Evolutionary conservation across 495 filamentous ascomycete genomes (phyloP).

Genomic region (Penicillium ucsense): DNA sequence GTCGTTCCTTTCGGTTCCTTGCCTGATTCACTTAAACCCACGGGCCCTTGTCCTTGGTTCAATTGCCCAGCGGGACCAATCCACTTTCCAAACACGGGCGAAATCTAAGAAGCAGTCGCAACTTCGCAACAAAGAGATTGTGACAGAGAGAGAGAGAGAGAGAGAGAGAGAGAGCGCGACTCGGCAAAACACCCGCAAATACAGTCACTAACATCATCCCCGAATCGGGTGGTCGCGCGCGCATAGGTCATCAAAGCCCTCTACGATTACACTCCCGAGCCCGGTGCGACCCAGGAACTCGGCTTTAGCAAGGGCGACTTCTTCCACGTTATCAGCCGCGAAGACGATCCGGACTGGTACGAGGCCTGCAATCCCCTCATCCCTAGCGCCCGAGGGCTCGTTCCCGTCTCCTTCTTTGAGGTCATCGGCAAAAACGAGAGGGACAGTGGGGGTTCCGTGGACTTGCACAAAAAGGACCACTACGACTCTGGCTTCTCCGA

Average conservation of each 20-base stretch:
- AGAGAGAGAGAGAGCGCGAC: not conserved
- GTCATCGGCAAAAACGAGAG: constrained; percentile 81
- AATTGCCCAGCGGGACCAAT: no score
- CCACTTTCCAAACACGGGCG: no score
- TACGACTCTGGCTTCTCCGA: constrained; percentile 82
- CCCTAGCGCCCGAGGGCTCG: constrained; percentile 78
- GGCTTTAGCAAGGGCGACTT: constrained; percentile 92
- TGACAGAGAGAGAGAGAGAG: not conserved
- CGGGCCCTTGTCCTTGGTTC: not conserved
- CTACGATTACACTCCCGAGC: constrained; percentile 78
- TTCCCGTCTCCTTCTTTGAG: constrained; percentile 90
- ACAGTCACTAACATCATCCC: not conserved
- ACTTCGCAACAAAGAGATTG: no score
- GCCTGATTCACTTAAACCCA: not conserved
- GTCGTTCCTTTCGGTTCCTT: not conserved
- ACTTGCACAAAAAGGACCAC: constrained; percentile 48
- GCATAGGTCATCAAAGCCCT: constrained; percentile 89
- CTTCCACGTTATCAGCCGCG: constrained; percentile 94
- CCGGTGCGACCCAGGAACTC: constrained; percentile 59
- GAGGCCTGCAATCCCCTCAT: constrained; percentile 95
- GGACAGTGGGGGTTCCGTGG: constrained; percentile 63
- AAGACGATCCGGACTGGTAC: constrained; percentile 94
- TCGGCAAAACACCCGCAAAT: not conserved
- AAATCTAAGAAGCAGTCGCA: no score
- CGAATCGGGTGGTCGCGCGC: not conserved